Percentiles rank a stretch among this genome's conserved stretches.
These are phyloP conservation scores for Ulota crispa DNA, from an alignment of 225 moss, liverwort and hornwort genomes.

Conservation along the genomic window DNA sequence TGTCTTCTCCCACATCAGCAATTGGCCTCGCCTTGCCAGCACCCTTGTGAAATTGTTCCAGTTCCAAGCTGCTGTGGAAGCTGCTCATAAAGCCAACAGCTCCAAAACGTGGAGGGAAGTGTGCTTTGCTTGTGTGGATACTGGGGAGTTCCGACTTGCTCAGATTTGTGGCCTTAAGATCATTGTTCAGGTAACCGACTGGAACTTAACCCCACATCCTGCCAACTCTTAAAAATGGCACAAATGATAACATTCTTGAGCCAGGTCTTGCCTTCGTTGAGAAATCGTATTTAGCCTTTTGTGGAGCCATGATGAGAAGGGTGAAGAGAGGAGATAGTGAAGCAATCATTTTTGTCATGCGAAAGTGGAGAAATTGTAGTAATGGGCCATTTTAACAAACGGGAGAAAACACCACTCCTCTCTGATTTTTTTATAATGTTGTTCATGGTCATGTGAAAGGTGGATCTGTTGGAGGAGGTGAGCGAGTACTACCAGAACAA, in stretches of 20 bases:
- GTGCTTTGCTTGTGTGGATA: conserved; percentile 58
- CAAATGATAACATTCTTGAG: too few relatives aligned
- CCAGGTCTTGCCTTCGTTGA: too few relatives aligned
- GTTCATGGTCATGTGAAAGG: conserved; percentile 40
- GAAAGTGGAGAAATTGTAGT: not conserved
- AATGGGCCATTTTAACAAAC: not conserved
- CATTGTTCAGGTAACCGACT: conserved; percentile 44
- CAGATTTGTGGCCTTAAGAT: conserved; percentile 62
- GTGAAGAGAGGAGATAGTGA: too few relatives aligned
- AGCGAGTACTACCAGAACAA: conserved; percentile 88
- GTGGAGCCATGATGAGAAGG: too few relatives aligned
- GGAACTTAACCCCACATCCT: not conserved
- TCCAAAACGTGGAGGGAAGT: conserved; percentile 60
- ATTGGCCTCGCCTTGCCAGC: conserved; percentile 57
- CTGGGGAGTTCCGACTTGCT: conserved; percentile 55
- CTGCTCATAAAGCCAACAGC: conserved; percentile 64
- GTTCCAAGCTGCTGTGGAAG: conserved; percentile 65
- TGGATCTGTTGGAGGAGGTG: conserved; percentile 91
- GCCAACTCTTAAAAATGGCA: fast-evolving
- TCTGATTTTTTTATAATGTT: not conserved
- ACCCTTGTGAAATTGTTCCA: conserved; percentile 54
- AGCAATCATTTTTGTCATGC: too few relatives aligned
- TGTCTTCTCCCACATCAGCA: conserved; percentile 48
- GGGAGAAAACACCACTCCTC: not conserved
- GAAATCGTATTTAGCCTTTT: too few relatives aligned